phyloP scores from a whole-genome alignment of 148 eudicot genomes.

The Nepenthes mirabilis region DNA sequence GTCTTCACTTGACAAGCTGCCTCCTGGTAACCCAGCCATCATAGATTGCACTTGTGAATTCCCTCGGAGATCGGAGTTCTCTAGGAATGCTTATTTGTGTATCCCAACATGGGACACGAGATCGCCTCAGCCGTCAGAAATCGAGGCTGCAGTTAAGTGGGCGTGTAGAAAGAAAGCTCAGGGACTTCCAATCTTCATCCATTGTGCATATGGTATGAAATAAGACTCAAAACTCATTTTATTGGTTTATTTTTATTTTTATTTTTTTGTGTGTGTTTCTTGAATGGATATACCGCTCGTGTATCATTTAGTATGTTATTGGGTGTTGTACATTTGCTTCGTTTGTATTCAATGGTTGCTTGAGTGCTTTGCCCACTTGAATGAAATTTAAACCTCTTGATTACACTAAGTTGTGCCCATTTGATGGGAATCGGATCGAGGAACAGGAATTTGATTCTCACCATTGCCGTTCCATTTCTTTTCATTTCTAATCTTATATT shows the following conservation, averaged over 20 bases:
- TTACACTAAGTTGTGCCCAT: no score
- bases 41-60: constrained; percentile 87
- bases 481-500: no score
- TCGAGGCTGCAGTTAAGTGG: constrained; percentile 80
- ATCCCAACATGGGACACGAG: constrained; percentile 87
- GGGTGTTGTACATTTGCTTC: no score
- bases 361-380: no score
- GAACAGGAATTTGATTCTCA: no score
- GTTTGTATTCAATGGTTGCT: no score
- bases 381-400: no score
- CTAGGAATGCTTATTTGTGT: constrained; percentile 54
- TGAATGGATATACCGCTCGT: no score
- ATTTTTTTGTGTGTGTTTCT: neutral
- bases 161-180: constrained; percentile 72
- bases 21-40: constrained; percentile 78
- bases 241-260: neutral
- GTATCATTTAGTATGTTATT: no score
- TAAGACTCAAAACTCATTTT: neutral
- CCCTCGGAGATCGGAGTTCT: constrained; percentile 31
- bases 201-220: constrained; percentile 85
- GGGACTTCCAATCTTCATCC: constrained; percentile 52
- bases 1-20: constrained; percentile 33
- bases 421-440: no score
- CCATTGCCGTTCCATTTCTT: no score
- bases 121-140: constrained; percentile 55